Conservation (phyloP, 441 rosid species). For the Arabidopsis lyrata region DNA sequence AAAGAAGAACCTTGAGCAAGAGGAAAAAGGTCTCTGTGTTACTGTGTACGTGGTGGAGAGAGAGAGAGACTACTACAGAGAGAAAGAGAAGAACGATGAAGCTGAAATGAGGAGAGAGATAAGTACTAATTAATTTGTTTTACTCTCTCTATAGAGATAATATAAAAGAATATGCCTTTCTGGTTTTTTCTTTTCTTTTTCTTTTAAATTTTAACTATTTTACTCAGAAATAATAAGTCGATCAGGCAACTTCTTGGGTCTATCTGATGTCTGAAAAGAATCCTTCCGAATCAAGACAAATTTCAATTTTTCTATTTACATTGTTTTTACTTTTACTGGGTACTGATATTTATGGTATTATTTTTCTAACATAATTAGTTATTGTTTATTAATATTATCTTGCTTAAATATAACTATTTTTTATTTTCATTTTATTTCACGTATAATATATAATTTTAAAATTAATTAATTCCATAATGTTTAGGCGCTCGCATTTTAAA, state of each 20-base stretch:
- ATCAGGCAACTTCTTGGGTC: constrained; percentile 20
- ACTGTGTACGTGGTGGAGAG: constrained; percentile 15
- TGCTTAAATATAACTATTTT: background rate
- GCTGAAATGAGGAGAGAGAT: constrained; percentile 24
- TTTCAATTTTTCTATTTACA: constrained; percentile 20
- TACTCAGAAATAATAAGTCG: constrained; percentile 8
- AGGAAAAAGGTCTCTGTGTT: constrained; percentile 6
- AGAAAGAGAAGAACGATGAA: background rate
- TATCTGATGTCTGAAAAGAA: constrained; percentile 15
- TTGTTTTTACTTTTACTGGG: background rate
- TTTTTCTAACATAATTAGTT: background rate
- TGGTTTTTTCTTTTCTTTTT: background rate
- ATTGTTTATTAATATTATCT: background rate
- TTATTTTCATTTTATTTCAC: background rate
- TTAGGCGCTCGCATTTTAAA: background rate
- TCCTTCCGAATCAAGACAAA: constrained; percentile 26
- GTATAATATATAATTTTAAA: background rate
- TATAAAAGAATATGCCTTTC: background rate
- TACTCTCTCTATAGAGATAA: background rate
- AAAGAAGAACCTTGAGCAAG: constrained; percentile 35
- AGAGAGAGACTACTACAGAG: background rate
- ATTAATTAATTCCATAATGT: too few relatives aligned
- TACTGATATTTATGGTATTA: background rate
- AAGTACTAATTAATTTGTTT: constrained; percentile 24
- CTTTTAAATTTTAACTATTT: too few relatives aligned